Evolutionary conservation across 805 yeast genomes (phyloP), one percentile per base, ranked within the genome.

Genomic region (Wickerhamiella nectarea): DNA sequence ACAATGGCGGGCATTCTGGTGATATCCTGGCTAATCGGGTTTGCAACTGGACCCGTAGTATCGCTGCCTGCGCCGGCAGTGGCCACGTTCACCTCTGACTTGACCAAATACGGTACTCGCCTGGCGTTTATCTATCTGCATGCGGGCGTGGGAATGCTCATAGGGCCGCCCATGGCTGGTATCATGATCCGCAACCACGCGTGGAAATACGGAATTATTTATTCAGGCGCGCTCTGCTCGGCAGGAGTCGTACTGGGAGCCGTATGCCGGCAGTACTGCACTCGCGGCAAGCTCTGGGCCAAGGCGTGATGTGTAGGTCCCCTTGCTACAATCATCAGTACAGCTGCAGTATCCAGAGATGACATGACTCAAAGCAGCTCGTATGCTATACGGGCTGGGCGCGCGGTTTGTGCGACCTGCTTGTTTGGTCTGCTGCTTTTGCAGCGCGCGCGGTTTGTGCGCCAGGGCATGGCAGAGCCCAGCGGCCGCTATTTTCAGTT

Each of bases 101-200:
- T 56, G 33, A 47, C 50, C 9, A 41, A 52, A 22, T 48, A 57
- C 10, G 63, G 64, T 8, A 51, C 53, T 4, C 48, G 63, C 6
- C 80, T 83, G 83, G 82, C 82, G 2, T 46, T 75, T 33, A 71
- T 83, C 1, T 65, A 81, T 29, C 64, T 71, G 6, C 52, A 68
- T 10, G 75, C 78, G 34, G 69, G 86, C 0, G 67, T 72, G 52
- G 75, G 71, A 2, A 44, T 51, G 20, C 50, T 60, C 5, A 38
- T 53, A 1, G 64, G 62, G 0, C 52, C 60, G 7, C 61, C 64
- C 2, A 38, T 58, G 12, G 61, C 59, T 2, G 63, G 63, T 6
- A 51, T 51, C 4, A 46, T 52, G 12, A 41, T 50, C 20, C 46
- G 51, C 2, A 37, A 42, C 14, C 46, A 52, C 21, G 56, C 54